Percentiles rank a stretch among this genome's conserved stretches.
These are phyloP conservation scores for Blastomyces emzantsi DNA, from an alignment of 2,329 filamentous ascomycete genomes.

Conservation along the genomic window DNA sequence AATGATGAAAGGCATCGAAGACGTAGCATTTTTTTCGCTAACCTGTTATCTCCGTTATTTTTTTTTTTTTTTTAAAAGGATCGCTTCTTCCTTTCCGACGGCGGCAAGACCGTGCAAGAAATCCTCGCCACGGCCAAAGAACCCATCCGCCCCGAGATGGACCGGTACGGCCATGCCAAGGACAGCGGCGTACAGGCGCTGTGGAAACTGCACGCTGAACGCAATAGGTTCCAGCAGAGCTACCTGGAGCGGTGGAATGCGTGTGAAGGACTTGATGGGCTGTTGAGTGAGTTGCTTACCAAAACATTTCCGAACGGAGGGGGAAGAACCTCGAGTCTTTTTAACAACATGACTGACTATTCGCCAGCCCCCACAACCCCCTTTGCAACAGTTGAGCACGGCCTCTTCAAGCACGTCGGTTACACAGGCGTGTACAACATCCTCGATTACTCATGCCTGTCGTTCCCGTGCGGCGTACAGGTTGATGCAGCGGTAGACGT, in stretches of 20 bases:
- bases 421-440: slow-evolving; percentile 45
- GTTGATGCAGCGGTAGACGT: slow-evolving; percentile 45
- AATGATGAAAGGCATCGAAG: neutral
- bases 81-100: slow-evolving; percentile 40
- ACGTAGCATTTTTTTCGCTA: neutral
- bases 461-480: slow-evolving; percentile 44
- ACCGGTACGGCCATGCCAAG: slow-evolving; percentile 33
- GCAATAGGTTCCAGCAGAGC: slow-evolving; percentile 24
- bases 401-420: slow-evolving; percentile 41
- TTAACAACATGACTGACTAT: neutral
- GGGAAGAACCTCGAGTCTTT: neutral
- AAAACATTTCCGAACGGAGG: neutral
- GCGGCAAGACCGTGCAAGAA: slow-evolving; percentile 36
- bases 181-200: slow-evolving; percentile 39
- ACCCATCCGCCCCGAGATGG: slow-evolving; percentile 43
- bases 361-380: slow-evolving; percentile 36
- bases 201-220: slow-evolving; percentile 42
- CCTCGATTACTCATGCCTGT: slow-evolving; percentile 47
- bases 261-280: slow-evolving; percentile 33
- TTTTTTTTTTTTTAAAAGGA: neutral
- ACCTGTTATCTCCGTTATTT: neutral
- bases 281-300: slow-evolving; percentile 16
- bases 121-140: slow-evolving; percentile 21
- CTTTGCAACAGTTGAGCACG: slow-evolving; percentile 35
- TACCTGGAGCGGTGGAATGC: slow-evolving; percentile 35